Conservation (phyloP, 495 filamentous ascomycete species). For the Sphaerosporella brunnea region DNA sequence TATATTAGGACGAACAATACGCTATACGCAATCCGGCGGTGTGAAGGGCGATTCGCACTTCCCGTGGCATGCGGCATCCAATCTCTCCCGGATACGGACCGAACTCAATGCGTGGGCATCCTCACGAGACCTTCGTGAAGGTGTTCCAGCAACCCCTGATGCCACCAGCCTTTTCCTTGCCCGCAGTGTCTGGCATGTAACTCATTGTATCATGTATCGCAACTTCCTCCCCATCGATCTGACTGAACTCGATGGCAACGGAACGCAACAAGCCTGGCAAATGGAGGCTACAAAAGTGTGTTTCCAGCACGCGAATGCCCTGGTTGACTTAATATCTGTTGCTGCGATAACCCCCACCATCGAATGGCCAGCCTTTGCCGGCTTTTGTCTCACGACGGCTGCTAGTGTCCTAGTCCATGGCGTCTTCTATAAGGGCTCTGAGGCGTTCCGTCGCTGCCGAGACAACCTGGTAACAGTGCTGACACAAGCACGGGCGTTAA, state of each 20-base stretch:
- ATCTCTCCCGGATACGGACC: slow-evolving; percentile 66
- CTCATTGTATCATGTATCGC: slow-evolving; percentile 69
- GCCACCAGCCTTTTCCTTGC: slow-evolving; percentile 60
- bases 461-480: slow-evolving; percentile 28
- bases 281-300: slow-evolving; percentile 74
- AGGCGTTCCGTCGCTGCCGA: slow-evolving; percentile 2
- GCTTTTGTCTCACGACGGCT: slow-evolving; percentile 65
- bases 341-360: slow-evolving; percentile 45
- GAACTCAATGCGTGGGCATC: slow-evolving; percentile 73
- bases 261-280: slow-evolving; percentile 80
- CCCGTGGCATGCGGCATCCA: slow-evolving; percentile 71
- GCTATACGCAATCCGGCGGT: slow-evolving; percentile 65
- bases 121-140: slow-evolving; percentile 60
- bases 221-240: slow-evolving; percentile 73
- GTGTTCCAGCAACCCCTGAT: slow-evolving; percentile 53
- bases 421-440: slow-evolving; percentile 43
- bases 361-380: slow-evolving; percentile 69
- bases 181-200: slow-evolving; percentile 68
- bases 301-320: slow-evolving; percentile 72
- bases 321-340: slow-evolving; percentile 64
- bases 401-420: slow-evolving; percentile 76
- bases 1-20: slow-evolving; percentile 64
- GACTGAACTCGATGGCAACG: slow-evolving; percentile 54
- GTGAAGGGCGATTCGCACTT: slow-evolving; percentile 80
- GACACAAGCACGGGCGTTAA: slow-evolving; percentile 56